These are phyloP conservation scores for Alectoria sarmentosa DNA, from an alignment of 495 filamentous ascomycete species.

Conservation along the genomic window DNA sequence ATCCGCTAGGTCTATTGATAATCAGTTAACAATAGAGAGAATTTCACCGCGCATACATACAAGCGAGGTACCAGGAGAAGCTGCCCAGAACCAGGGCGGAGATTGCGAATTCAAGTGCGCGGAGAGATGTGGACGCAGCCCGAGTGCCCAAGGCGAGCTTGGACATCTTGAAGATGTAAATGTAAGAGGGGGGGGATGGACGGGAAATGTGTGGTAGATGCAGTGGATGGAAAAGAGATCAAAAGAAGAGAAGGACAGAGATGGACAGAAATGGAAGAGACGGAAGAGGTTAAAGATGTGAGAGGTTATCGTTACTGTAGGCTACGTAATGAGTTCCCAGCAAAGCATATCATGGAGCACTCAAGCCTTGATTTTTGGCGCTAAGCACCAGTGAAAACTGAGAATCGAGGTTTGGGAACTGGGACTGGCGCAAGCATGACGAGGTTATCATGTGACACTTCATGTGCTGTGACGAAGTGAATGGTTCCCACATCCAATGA, in stretches of 20 bases:
- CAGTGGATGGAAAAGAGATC: neutral
- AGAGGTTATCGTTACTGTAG: neutral
- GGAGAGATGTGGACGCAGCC: conserved; percentile 54
- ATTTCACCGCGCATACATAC: conserved; percentile 41
- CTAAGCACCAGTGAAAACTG: neutral
- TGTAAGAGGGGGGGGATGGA: too few species aligned
- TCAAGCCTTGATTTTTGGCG: neutral
- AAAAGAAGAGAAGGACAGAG: neutral
- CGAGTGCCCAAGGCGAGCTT: conserved; percentile 54
- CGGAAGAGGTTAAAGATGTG: neutral
- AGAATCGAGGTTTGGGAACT: too few species aligned
- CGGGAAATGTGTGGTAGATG: neutral
- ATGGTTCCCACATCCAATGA: too few species aligned
- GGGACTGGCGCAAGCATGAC: too few species aligned
- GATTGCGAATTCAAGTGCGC: conserved; percentile 63
- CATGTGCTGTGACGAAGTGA: neutral
- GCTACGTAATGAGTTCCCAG: neutral
- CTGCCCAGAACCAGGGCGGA: conserved; percentile 67
- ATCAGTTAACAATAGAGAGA: conserved; percentile 37
- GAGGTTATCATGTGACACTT: neutral
- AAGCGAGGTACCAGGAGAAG: conserved; percentile 63
- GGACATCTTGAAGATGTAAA: conserved; percentile 31
- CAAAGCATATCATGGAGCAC: neutral
- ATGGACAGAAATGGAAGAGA: neutral
- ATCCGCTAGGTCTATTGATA: conserved; percentile 44